Evolutionary conservation across 495 filamentous ascomycete genomes (phyloP).

Genomic region (Penicillium steckii): DNA sequence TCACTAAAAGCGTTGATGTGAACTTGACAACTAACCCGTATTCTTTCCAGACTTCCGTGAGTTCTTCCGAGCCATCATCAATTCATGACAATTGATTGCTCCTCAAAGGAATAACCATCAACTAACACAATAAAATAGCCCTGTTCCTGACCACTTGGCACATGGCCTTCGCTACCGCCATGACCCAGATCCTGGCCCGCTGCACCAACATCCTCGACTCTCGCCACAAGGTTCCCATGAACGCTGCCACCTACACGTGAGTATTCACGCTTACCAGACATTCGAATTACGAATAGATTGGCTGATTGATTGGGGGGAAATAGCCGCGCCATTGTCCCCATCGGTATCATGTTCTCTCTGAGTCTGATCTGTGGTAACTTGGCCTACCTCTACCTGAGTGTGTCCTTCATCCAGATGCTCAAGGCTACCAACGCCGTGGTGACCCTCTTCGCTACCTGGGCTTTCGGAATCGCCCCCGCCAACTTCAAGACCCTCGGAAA

Average conservation of each 20-base stretch:
- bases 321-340: constrained; percentile 76
- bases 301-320: not conserved
- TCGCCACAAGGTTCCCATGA: constrained; percentile 85
- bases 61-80: constrained; percentile 1
- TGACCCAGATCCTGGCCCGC: constrained; percentile 81
- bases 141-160: constrained; percentile 88
- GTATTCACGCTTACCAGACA: constrained; percentile 1
- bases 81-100: not conserved
- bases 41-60: constrained; percentile 38
- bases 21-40: constrained; percentile 15
- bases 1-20: not conserved
- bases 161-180: constrained; percentile 76
- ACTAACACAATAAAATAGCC: constrained; percentile 18
- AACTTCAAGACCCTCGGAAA: constrained; percentile 76
- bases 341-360: constrained; percentile 85
- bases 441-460: constrained; percentile 78
- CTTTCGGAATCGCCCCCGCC: constrained; percentile 65
- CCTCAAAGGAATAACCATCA: not conserved
- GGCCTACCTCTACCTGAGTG: constrained; percentile 84
- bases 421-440: constrained; percentile 92
- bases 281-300: not conserved
- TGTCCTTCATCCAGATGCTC: constrained; percentile 93
- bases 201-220: constrained; percentile 79
- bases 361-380: constrained; percentile 89
- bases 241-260: constrained; percentile 71